A percentile compares a stretch with the other conserved stretches of the same genome.
phyloP scores from a whole-genome alignment of 2,329 filamentous ascomycete genomes.

The Sphaceloma murrayae region DNA sequence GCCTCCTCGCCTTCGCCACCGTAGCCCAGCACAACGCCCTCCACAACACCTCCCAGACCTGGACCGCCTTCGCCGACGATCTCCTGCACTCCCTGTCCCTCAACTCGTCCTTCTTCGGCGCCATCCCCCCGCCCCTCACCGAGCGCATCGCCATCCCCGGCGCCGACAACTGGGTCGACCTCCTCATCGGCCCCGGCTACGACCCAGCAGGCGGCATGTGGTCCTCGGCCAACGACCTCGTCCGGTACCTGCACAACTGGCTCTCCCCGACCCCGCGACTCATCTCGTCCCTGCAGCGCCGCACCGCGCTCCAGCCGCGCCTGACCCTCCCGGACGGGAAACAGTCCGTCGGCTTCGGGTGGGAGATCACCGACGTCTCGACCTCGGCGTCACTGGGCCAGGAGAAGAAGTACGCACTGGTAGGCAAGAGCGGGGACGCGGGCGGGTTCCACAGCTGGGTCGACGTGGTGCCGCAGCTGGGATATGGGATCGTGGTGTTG shows the following conservation, averaged over 20 bases:
- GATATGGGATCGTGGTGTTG: conserved; percentile 2
- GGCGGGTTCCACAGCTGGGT: conserved; percentile 5
- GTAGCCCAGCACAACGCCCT: conserved; percentile 9
- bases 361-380: background rate
- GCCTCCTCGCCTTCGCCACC: conserved; percentile 2
- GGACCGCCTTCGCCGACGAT: background rate
- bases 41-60: background rate
- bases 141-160: conserved; percentile 2
- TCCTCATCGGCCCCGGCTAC: conserved; percentile 10
- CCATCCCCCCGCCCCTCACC: background rate
- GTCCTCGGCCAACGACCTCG: conserved; percentile 8
- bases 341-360: conserved; percentile 4
- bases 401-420: background rate
- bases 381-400: background rate
- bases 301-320: background rate
- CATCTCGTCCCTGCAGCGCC: background rate
- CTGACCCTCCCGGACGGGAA: conserved; percentile 1
- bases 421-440: conserved; percentile 2
- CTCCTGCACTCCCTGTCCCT: background rate
- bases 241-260: conserved; percentile 1
- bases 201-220: conserved; percentile 12
- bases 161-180: conserved; percentile 2
- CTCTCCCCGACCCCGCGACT: background rate
- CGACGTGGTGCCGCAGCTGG: background rate
- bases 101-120: conserved; percentile 8